Conservation (phyloP, 306 rosid genomes). For the Lupinus albus region DNA sequence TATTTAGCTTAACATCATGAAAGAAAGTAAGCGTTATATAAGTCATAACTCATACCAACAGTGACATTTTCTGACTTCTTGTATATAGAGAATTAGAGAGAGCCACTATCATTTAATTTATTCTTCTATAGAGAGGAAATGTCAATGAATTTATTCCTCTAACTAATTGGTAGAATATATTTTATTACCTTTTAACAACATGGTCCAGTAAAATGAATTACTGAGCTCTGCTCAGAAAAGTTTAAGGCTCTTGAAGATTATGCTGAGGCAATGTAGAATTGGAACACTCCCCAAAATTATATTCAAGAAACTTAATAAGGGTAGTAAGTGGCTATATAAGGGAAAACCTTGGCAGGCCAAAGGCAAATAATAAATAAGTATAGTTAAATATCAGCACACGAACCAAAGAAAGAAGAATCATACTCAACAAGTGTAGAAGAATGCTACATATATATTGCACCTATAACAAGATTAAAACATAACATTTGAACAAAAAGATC, state of each 20-base stretch:
- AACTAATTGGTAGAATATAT: slow-evolving; percentile 19
- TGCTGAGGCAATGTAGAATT: slow-evolving; percentile 39
- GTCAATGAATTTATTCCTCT: slow-evolving; percentile 10
- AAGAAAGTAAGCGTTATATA: neutral
- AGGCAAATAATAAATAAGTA: slow-evolving; percentile 37
- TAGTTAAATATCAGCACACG: slow-evolving; percentile 39
- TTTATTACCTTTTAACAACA: slow-evolving; percentile 32
- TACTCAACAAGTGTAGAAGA: neutral
- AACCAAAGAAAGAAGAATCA: slow-evolving; percentile 35
- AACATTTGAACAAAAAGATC: slow-evolving; percentile 25
- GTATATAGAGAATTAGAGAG: slow-evolving; percentile 17
- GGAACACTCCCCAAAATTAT: slow-evolving; percentile 24
- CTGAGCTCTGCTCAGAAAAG: slow-evolving; percentile 27
- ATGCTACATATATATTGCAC: slow-evolving; percentile 19
- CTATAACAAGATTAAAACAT: slow-evolving; percentile 32
- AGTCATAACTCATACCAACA: slow-evolving; percentile 5
- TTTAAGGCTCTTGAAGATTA: slow-evolving; percentile 34
- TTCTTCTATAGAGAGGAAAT: neutral
- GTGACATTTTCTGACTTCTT: slow-evolving; percentile 39
- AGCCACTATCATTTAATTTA: slow-evolving; percentile 32
- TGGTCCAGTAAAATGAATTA: slow-evolving; percentile 32
- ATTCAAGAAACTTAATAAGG: slow-evolving; percentile 24
- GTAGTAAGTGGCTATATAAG: slow-evolving; percentile 73
- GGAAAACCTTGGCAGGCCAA: slow-evolving; percentile 69
- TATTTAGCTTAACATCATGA: too few relatives aligned